These are phyloP conservation scores for Verticillium klebahnii DNA, from an alignment of 2,329 filamentous ascomycete genomes.

Conservation along the genomic window DNA sequence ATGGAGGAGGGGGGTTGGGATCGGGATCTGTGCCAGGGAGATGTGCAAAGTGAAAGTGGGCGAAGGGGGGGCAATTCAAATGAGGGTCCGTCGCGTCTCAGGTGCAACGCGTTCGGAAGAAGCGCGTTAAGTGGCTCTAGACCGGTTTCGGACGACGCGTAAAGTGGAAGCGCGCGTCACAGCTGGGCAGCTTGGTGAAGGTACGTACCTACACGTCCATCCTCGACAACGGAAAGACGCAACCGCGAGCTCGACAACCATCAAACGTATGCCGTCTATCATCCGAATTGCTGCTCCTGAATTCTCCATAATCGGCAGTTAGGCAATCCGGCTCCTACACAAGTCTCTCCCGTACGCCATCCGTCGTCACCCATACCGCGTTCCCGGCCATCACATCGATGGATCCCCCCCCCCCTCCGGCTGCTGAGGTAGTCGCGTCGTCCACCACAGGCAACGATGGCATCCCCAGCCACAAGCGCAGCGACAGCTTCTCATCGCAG, in stretches of 20 bases:
- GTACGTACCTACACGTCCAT: not conserved
- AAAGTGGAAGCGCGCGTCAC: conserved; percentile 11
- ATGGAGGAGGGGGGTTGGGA: conserved; percentile 5
- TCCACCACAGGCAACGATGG: not conserved
- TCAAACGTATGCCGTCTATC: not conserved
- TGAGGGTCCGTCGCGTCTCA: conserved; percentile 9
- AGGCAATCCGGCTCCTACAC: not conserved
- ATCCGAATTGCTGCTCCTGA: not conserved
- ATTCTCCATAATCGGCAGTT: not conserved
- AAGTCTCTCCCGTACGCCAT: not conserved
- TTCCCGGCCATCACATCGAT: conserved; percentile 24
- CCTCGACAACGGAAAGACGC: not conserved
- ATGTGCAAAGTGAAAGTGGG: conserved; percentile 2
- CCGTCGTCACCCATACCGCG: not conserved
- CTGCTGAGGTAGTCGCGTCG: conserved; percentile 9
- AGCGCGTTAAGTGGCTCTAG: conserved; percentile 42
- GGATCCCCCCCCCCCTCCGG: conserved; percentile 28
- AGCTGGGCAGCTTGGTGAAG: not conserved
- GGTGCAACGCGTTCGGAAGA: conserved; percentile 8
- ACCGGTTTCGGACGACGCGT: conserved; percentile 20
- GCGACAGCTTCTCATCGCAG: conserved; percentile 55
- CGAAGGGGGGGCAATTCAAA: conserved; percentile 6
- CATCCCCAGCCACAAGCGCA: conserved; percentile 32
- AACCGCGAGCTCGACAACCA: not conserved
- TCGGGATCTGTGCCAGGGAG: not conserved